Conservation (phyloP, 2,329 filamentous ascomycete genomes). For the Saccharata proteae region DNA sequence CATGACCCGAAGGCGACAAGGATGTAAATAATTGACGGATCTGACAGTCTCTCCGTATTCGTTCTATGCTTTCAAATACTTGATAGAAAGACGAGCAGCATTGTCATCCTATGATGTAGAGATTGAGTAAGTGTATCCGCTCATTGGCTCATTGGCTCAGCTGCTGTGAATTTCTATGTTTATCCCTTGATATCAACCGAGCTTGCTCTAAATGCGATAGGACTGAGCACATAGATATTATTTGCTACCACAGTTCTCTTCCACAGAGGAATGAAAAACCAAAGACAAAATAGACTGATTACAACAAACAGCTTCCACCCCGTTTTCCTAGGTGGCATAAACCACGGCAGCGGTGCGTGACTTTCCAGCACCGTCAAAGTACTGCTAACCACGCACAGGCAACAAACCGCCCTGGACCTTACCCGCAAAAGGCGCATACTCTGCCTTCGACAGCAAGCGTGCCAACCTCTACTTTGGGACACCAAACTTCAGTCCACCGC, state of each 20-base stretch:
- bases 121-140: slow-evolving; percentile 45
- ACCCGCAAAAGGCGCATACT: slow-evolving; percentile 53
- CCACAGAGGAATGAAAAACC: neutral
- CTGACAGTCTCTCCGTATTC: slow-evolving; percentile 49
- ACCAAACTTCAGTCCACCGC: slow-evolving; percentile 29
- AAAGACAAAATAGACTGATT: neutral
- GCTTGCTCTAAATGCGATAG: neutral
- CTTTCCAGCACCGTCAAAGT: neutral
- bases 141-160: neutral
- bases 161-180: too few species aligned
- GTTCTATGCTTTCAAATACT: slow-evolving; percentile 42
- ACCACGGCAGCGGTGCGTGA: slow-evolving; percentile 27
- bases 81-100: slow-evolving; percentile 42
- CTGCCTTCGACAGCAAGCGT: slow-evolving; percentile 35
- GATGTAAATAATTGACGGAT: slow-evolving; percentile 1
- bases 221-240: neutral
- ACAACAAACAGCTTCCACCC: slow-evolving; percentile 52
- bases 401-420: slow-evolving; percentile 66
- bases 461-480: slow-evolving; percentile 41
- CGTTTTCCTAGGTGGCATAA: slow-evolving; percentile 48
- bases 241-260: too few species aligned
- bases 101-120: slow-evolving; percentile 48
- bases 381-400: slow-evolving; percentile 28
- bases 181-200: too few species aligned
- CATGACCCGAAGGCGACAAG: neutral